Base-by-base conservation (phyloP, 1,284 basidiomycete genomes). In the Cutaneotrichosporon mucoides region DNA sequence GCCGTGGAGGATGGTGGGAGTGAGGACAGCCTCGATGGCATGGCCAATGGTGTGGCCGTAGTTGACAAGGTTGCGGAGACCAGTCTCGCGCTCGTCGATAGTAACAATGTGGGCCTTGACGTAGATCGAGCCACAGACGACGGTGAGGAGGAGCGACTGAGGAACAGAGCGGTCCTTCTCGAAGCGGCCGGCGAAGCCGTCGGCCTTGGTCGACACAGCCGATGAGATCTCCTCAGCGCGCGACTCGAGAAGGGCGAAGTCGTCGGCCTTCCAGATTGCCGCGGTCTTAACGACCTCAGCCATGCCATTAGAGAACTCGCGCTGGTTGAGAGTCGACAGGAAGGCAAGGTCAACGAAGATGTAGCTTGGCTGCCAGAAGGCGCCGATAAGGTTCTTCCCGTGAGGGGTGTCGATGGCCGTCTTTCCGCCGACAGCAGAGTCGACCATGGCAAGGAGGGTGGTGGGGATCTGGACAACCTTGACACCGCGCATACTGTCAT, bases 211-310 rank as follows among this genome's bases (percentile, higher is more conserved):
- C 63, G 89, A 85, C 57, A 92, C 88, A 24, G 91, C 90, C 6
- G 87, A 84, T 70, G 89, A 88, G 63, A 94, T 91, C 70, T 92
- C 89, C 33, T 84, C 84, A 0, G 90, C 86, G 51, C 86, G 86
- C 2, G 88, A 88, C 75, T 97, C 93, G 63, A 97, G 85, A 34
- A 86, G 84, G 34, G 86, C 82, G 71, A 97, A 97, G 71, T 93
- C 89, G 63, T 81, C 79, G 67, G 91, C 90, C 76, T 92, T 85
- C 92, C 93, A 95, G 69, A 97, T 97, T 7, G 92, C 93, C 4
- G 93, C 93, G 34, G 94, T 97, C 92, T 98, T 99, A 77, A 99
- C 87, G 4, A 98, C 90, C 77, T 99, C 95, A 1, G 96, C 94
- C 91, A 99, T 97, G 49, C 95, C 95, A 73, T 99, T 99, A 45